Evolutionary conservation across 805 yeast species (phyloP), one percentile per base, ranked within the genome.

Genomic region (Monosporozyma siamensis): DNA sequence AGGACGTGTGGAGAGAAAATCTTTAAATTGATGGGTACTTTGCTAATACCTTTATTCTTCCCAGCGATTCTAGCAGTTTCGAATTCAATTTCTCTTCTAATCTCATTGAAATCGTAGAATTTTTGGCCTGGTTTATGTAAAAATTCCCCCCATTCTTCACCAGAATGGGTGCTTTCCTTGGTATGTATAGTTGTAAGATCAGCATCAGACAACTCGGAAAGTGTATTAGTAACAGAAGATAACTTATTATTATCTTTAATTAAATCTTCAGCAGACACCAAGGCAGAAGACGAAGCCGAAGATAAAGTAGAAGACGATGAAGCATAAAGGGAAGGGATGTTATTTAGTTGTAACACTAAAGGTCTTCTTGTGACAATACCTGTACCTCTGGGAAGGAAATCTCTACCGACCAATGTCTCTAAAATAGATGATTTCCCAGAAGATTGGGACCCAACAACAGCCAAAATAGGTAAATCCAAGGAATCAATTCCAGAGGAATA

Each of bases 361-460:
- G 98, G 98, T 48, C 98, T 72, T 59, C 98, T 76, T 20, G 98
- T 90, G 35, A 92, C 97, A 44, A 90, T 90, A 22, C 98, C 98
- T 2, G 97, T 88, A 17, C 97, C 97, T 57, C 98, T 72, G 35
- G 98, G 98, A 45, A 90, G 68, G 54, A 90, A 90, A 63, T 92
- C 97, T 60, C 81, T 78, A n/a, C 97, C 96, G 15, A 90, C 95
- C 40, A 90, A 82, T 53, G 94, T 90, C 63, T 90, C 98, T 58
- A 90, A 71, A 24, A 90, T 96, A 3, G 95, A 85, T 15, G 95
- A 83, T 65, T 90, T 90, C 38, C 98, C 98, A 49, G 95, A 86
- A 8, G 95, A 84, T 66, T 90, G 98, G 1, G 97, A 87, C 7
- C 99, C 99, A 38, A 92, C 94, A 20, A 92, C 97, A 2, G 96